Conservation (phyloP, 164 flowering plant species). For the Stephania cephalantha region DNA sequence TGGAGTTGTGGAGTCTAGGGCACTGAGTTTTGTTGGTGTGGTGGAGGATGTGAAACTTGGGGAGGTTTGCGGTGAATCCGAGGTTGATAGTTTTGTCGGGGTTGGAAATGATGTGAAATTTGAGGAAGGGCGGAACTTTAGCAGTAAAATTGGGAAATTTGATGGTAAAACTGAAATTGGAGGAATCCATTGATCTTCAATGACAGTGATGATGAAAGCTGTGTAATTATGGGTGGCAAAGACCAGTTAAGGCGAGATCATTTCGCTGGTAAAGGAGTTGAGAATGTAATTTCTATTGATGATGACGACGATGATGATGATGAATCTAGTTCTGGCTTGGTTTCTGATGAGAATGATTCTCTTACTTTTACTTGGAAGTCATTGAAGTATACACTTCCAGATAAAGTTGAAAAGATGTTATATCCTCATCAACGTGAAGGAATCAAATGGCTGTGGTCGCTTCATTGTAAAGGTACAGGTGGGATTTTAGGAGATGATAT, state of each 20-base stretch:
- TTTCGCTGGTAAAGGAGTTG: conserved; percentile 10
- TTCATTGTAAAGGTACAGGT: conserved; percentile 77
- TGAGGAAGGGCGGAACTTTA: conserved; percentile 5
- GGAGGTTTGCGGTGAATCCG: neutral
- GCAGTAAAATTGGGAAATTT: conserved; percentile 1
- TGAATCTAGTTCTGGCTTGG: conserved; percentile 16
- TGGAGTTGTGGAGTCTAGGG: neutral
- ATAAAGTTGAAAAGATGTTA: conserved; percentile 63
- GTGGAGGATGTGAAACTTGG: neutral
- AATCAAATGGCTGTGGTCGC: conserved; percentile 88
- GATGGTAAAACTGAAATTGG: conserved; percentile 8
- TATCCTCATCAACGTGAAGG: conserved; percentile 95
- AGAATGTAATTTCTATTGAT: conserved; percentile 10
- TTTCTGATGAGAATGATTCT: conserved; percentile 23
- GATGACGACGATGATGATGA: conserved; percentile 17
- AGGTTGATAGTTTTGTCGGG: neutral
- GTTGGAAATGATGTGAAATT: conserved; percentile 3
- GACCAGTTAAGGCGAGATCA: conserved; percentile 3
- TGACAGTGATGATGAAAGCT: conserved; percentile 37
- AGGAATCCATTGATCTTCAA: conserved; percentile 13
- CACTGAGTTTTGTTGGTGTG: neutral
- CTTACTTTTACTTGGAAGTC: conserved; percentile 37
- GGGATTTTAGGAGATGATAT: conserved; percentile 98
- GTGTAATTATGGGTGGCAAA: conserved; percentile 35
- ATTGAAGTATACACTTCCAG: conserved; percentile 43